phyloP scores from a whole-genome alignment of 2,329 filamentous ascomycete species.

The Penicillium sp. region DNA sequence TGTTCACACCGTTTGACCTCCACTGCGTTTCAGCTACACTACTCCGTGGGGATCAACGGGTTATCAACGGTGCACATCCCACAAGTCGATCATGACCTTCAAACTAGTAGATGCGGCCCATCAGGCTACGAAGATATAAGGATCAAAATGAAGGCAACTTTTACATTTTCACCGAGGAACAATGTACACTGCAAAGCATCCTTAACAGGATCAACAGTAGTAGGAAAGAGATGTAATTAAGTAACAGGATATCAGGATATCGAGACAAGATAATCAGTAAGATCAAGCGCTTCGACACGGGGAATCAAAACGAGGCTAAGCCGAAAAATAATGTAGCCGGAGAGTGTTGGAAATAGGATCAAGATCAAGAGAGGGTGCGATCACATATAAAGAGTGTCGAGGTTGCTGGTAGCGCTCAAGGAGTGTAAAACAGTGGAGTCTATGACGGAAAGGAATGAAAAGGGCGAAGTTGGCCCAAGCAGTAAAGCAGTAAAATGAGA shows the following conservation, averaged over 20 bases:
- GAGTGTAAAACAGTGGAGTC: constrained; percentile 15
- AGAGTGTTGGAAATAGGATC: constrained; percentile 11
- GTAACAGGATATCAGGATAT: constrained; percentile 13
- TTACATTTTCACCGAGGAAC: not conserved
- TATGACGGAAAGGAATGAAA: constrained; percentile 15
- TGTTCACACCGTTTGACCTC: not conserved
- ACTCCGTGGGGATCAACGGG: not conserved
- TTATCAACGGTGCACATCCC: not conserved
- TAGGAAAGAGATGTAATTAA: constrained; percentile 12
- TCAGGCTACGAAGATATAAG: not conserved
- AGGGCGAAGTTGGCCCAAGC: constrained; percentile 6
- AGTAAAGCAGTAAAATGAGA: constrained; percentile 12
- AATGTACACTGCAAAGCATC: not conserved
- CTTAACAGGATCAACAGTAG: not conserved
- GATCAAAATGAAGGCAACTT: not conserved
- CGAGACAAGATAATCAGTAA: constrained; percentile 2
- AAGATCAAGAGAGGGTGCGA: constrained; percentile 5
- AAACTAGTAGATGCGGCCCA: not conserved
- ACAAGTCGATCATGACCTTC: not conserved
- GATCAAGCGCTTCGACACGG: constrained; percentile 15
- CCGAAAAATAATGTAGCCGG: not conserved
- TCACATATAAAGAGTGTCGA: constrained; percentile 18
- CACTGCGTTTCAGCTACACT: too few species aligned
- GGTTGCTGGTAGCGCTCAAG: constrained; percentile 19
- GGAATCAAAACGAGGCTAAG: constrained; percentile 22